Evolutionary conservation across 176 grass and related monocot genomes (phyloP), one percentile per base, ranked within the genome.

Genomic region (Phoenix roebelenii): DNA sequence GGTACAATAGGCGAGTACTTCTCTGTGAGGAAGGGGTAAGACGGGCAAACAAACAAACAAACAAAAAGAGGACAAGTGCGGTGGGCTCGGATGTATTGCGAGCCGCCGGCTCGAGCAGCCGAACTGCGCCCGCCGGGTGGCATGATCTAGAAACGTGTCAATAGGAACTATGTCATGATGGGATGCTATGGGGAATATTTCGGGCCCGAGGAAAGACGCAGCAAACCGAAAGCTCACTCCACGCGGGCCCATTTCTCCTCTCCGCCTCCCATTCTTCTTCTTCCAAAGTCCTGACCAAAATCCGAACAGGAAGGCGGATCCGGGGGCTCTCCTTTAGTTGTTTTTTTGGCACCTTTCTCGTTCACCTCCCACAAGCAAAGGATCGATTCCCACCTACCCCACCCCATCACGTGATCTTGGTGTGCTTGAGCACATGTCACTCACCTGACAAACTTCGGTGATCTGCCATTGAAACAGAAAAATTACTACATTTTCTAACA

Each of bases 311-410:
- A 44, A 9, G 9, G 7, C 35, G 10, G 35, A 10, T 7, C 7
- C 3, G 35, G 7, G 35, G 35, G 35, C 35, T 44, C 28, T 30
- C 6, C 57, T 73, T 61, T 70, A 16, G 68, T 77, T 85, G 1
- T 44, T 44, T 12, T 12, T 44, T 87, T 73, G 79, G 66, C 67
- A 49, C 58, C 58, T 58, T 74, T 44, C 74, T 85, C 29, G 48
- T 49, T 63, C 59, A 15, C 89, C 75, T 3, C 4, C 71, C 72
- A 25, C 85, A 95, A 85, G 90, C 90, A 95, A 95, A 60, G 90
- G 76, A 89, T 95, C 63, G 69, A 65, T 89, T 83, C 79, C 53
- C 59, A 44, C 35, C 35, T 14, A 44, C 35, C 35, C 35, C 10
- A 10, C 35, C 35, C 10, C 35, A 30, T 44, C 35, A 44, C 35